Percentiles rank a stretch among this genome's conserved stretches.
phyloP scores from a whole-genome alignment of 169 alveolate genomes.

The Eimeria zaria region DNA sequence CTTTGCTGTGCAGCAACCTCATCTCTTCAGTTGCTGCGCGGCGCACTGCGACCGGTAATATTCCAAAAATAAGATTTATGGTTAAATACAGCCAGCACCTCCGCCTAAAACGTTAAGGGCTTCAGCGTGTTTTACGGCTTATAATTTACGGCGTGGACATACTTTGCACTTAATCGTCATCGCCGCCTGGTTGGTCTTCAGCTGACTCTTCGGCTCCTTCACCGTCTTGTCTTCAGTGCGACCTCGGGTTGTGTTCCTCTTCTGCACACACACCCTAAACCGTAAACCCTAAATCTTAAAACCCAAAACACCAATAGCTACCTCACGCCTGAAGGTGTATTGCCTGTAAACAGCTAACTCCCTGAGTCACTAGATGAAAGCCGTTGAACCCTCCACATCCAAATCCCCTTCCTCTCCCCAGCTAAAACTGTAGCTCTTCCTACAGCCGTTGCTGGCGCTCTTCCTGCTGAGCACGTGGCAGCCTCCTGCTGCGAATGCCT shows the following conservation, averaged over 20 bases:
- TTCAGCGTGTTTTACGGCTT: not conserved
- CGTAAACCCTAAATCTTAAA: conserved; percentile 41
- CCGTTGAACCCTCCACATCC: not conserved
- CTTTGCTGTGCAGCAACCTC: too few species aligned
- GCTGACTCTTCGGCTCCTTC: conserved; percentile 82
- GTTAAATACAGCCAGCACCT: not conserved
- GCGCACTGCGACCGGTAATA: not conserved
- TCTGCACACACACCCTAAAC: conserved; percentile 47
- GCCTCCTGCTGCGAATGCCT: not conserved
- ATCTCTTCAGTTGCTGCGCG: not conserved
- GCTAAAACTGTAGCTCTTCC: not conserved
- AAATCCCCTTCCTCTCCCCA: too few species aligned
- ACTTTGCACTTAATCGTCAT: conserved; percentile 83
- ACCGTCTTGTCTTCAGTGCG: conserved; percentile 77
- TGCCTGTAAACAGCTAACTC: too few species aligned
- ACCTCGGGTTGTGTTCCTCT: conserved; percentile 75
- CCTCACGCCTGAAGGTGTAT: too few species aligned
- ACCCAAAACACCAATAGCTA: not conserved
- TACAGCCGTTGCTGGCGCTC: not conserved
- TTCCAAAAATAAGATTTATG: not conserved
- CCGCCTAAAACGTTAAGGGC: too few species aligned
- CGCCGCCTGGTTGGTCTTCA: conserved; percentile 83
- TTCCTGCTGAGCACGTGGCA: not conserved
- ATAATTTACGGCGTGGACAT: not conserved
- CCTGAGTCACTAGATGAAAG: too few species aligned